Percentiles rank a stretch among this genome's conserved stretches.
Conservation (phyloP, 139 green algal species). For the Picocystis salinarum region DNA sequence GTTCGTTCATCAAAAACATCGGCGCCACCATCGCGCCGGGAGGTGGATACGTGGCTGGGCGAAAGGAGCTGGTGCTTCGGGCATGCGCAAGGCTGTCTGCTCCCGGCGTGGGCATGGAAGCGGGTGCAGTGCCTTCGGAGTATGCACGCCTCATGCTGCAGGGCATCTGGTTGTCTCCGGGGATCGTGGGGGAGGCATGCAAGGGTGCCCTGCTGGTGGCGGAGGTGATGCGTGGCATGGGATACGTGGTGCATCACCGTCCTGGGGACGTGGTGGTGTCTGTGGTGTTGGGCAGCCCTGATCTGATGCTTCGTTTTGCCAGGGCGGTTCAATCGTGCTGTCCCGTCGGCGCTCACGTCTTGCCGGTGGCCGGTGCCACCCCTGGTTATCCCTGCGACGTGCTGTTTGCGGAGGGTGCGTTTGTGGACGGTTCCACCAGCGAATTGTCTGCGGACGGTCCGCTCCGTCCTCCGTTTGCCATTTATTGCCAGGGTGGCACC, state of each 20-base stretch:
- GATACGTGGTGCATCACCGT: constrained; percentile 18
- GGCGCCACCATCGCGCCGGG: constrained; percentile 68
- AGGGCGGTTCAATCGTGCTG: constrained; percentile 52
- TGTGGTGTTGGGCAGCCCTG: too few relatives aligned
- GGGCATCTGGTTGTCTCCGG: constrained; percentile 58
- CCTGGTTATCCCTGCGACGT: constrained; percentile 77
- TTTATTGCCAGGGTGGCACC: constrained; percentile 69
- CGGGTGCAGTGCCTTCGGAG: constrained; percentile 42
- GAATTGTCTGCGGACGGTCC: constrained; percentile 82
- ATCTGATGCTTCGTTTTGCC: too few relatives aligned
- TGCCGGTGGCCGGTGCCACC: constrained; percentile 58
- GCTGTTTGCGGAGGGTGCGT: constrained; percentile 89
- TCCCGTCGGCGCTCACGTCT: constrained; percentile 74
- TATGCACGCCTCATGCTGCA: constrained; percentile 62
- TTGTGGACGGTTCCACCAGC: constrained; percentile 78
- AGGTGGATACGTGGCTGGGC: constrained; percentile 82
- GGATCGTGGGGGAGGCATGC: constrained; percentile 76
- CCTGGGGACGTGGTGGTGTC: constrained; percentile 38
- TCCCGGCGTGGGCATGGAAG: constrained; percentile 66
- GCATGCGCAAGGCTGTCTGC: constrained; percentile 58
- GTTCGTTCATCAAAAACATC: constrained; percentile 84
- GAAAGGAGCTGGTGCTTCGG: constrained; percentile 39
- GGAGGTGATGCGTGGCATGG: constrained; percentile 13
- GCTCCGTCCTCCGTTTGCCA: constrained; percentile 64
- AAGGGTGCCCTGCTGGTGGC: constrained; percentile 77